These are phyloP conservation scores for Argentina anserina DNA, from an alignment of 306 rosid genomes.

Conservation along the genomic window DNA sequence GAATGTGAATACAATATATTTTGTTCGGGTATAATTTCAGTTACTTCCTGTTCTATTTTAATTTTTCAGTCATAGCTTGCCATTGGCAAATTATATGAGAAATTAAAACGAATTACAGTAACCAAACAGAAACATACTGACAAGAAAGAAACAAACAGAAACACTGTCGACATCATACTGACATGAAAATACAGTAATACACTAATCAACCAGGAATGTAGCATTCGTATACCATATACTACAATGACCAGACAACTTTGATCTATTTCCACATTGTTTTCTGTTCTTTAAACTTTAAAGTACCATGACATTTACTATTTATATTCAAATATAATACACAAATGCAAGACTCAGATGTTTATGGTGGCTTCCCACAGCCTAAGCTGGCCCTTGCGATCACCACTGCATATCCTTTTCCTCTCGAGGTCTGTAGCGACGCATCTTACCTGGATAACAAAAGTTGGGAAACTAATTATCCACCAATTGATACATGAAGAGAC, in stretches of 20 bases:
- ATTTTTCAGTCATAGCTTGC: neutral
- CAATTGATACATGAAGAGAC: neutral
- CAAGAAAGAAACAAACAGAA: too few relatives aligned
- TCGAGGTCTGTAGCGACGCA: constrained; percentile 85
- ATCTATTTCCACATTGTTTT: neutral
- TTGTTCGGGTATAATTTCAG: neutral
- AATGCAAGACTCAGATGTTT: constrained; percentile 51
- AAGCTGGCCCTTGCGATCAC: constrained; percentile 90
- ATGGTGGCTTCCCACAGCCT: constrained; percentile 99
- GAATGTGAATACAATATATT: neutral
- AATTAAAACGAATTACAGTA: too few relatives aligned
- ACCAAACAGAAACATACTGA: too few relatives aligned
- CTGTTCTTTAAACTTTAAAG: neutral
- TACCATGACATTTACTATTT: neutral
- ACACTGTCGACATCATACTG: neutral
- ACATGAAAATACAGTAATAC: neutral
- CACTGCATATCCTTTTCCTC: constrained; percentile 97
- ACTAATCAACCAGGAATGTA: neutral
- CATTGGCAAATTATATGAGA: neutral
- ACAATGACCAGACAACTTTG: neutral
- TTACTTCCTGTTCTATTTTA: neutral
- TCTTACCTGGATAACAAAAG: constrained; percentile 57
- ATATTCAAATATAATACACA: neutral
- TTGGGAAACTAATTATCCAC: constrained; percentile 6
- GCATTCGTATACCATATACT: neutral